Conservation (phyloP, 352 stramenopile genomes). For the Blastocystis hominis region DNA sequence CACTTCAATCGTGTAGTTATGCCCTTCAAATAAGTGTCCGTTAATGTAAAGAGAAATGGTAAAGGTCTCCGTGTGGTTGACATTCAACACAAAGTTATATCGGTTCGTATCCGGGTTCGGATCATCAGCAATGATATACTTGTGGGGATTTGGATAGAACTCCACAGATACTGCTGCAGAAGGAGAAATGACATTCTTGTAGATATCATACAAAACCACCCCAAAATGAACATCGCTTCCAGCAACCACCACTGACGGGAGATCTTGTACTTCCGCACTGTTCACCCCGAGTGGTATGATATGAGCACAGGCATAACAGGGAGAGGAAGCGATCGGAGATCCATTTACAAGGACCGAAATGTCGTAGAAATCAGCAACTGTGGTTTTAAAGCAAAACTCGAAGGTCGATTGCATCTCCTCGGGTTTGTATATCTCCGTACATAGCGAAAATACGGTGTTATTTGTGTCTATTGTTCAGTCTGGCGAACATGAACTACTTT, state of each 20-base stretch:
- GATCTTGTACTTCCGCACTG: background rate
- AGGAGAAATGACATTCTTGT: background rate
- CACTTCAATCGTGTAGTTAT: background rate
- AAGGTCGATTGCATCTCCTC: background rate
- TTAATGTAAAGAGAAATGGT: conserved; percentile 5
- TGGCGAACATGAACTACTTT: background rate
- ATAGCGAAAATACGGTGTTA: background rate
- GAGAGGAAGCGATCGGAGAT: background rate
- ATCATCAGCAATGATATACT: background rate
- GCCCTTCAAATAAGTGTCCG: background rate
- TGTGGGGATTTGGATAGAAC: background rate
- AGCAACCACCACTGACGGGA: background rate
- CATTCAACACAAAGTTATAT: background rate
- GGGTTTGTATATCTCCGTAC: background rate
- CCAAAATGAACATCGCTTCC: background rate
- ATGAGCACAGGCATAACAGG: conserved; percentile 3
- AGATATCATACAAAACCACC: background rate
- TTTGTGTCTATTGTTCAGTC: background rate
- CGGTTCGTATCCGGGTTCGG: background rate
- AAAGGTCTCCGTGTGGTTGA: background rate
- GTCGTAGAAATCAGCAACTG: background rate
- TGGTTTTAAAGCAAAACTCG: background rate
- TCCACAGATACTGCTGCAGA: background rate
- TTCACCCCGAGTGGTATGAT: background rate
- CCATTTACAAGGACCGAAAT: background rate